A percentile compares a stretch with the other conserved stretches of the same genome.
These are phyloP conservation scores for Ochromonas danica DNA, from an alignment of 108 stramenopile species.

Conservation along the genomic window DNA sequence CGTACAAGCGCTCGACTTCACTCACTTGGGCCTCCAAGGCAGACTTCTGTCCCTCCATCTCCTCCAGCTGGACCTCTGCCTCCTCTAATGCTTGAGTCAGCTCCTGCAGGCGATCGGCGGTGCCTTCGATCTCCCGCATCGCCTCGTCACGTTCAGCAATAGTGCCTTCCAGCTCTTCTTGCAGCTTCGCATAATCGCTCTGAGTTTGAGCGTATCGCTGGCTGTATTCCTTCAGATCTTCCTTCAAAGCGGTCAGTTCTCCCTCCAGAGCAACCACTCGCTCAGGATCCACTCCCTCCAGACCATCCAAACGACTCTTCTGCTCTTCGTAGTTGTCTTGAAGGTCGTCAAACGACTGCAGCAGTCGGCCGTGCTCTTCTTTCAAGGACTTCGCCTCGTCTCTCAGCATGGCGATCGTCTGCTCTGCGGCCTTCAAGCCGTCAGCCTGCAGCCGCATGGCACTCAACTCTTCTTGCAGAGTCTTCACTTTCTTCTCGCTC, in stretches of 20 bases:
- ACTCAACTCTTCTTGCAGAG: too few species aligned
- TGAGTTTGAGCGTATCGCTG: background rate
- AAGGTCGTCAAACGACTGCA: too few species aligned
- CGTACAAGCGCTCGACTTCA: background rate
- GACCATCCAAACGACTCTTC: too few species aligned
- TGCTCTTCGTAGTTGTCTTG: too few species aligned
- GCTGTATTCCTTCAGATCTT: background rate
- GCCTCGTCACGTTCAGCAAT: background rate
- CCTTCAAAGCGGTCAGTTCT: background rate
- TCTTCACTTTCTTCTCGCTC: too few species aligned
- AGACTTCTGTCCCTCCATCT: background rate
- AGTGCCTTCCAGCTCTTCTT: background rate
- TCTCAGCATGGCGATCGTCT: too few species aligned
- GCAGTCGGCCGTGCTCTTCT: too few species aligned
- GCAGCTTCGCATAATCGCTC: background rate
- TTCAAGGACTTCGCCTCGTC: too few species aligned
- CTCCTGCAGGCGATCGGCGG: background rate
- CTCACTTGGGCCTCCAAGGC: background rate
- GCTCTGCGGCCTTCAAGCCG: too few species aligned
- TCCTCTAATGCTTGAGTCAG: background rate
- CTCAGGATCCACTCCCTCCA: too few species aligned
- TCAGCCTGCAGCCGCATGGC: too few species aligned
- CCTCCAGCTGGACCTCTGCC: background rate
- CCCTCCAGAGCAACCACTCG: background rate
- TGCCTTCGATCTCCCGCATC: background rate